Base-by-base conservation (phyloP, 2,329 filamentous ascomycete genomes). In the Fusarium anguioides region DNA sequence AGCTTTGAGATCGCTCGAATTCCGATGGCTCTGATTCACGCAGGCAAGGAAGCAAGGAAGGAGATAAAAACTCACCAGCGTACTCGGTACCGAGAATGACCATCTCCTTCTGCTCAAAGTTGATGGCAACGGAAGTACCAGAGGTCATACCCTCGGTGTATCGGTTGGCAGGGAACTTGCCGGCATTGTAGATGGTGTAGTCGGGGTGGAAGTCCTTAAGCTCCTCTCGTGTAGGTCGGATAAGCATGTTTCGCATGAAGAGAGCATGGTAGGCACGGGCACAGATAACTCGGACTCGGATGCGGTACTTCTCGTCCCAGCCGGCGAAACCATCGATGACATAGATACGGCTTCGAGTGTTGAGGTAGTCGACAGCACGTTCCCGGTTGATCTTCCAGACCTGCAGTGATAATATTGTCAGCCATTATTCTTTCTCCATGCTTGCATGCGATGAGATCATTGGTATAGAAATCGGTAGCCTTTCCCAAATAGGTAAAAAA, bases 241-340 rank as follows among this genome's bases (percentile, higher is more conserved):
- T 99, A 78, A 99, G 91, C 96, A 99, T 99, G 87, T 99, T 99
- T 79, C 94, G 93, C 96, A 99, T 99, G 89, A 99, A 99, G 70
- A 99, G 89, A 66, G 96, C 96, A 87, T 99, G 96, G 87, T 99
- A 99, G 81, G 96, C 96, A 79, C 96, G 94, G 72, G 96, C 96
- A 84, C 96, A 99, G 78, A 99, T 94, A 70, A 99, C 95, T 77
- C 96, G 94, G 75, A 99, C 96, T 76, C 90, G 92, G 84, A 99
- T 98, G 72, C 94, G 89, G 87, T 99, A 99, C 81, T 96, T 94
- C 85, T 96, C 91, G 75, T 99, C 96, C 96, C 96, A 99, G 80
- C 96, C 96, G 72, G 96, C 96, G 79, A 91, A 99, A 70, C 96
- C 96, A 80, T 99, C 96, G 71, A 99, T 87, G 71, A 99, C 96